These are phyloP conservation scores for Insectozyma bohioensis DNA, from an alignment of 1,139 yeast species.

Conservation along the genomic window DNA sequence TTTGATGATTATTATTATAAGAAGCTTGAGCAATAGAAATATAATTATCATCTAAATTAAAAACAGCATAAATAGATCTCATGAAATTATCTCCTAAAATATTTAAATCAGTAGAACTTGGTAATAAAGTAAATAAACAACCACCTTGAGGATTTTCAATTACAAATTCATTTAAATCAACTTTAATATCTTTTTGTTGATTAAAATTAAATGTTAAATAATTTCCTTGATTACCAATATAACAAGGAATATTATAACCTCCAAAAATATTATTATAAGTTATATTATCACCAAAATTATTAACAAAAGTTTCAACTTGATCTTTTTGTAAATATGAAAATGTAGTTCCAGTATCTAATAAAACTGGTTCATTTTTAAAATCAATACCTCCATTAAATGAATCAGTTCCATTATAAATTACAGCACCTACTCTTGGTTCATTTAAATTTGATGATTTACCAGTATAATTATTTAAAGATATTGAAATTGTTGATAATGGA, in stretches of 20 bases:
- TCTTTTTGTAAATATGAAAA: conserved; percentile 27
- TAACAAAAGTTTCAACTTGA: conserved; percentile 17
- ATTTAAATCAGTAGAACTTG: conserved; percentile 11
- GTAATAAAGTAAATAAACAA: conserved; percentile 18
- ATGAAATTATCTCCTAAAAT: conserved; percentile 40
- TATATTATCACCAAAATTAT: conserved; percentile 15
- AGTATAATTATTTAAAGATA: conserved; percentile 11
- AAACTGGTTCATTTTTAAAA: conserved; percentile 18
- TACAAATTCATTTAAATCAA: conserved; percentile 23
- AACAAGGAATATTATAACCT: conserved; percentile 30
- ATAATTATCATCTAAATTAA: conserved; percentile 37
- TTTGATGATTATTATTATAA: conserved; percentile 26
- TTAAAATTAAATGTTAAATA: conserved; percentile 28
- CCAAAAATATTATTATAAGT: conserved; percentile 18
- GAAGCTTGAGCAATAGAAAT: conserved; percentile 39
- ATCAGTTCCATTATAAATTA: conserved; percentile 12
- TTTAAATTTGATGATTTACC: conserved; percentile 15
- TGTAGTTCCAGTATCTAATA: conserved; percentile 45
- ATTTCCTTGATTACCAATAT: conserved; percentile 24
- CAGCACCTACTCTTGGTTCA: conserved; percentile 12
- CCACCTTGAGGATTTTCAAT: conserved; percentile 7
- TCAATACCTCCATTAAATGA: conserved; percentile 14
- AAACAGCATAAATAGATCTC: conserved; percentile 37
- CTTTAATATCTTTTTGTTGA: conserved; percentile 21
- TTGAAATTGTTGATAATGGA: conserved; percentile 19